Evolutionary conservation across 352 stramenopile genomes (phyloP).

Genomic region (Phytophthora melonis): DNA sequence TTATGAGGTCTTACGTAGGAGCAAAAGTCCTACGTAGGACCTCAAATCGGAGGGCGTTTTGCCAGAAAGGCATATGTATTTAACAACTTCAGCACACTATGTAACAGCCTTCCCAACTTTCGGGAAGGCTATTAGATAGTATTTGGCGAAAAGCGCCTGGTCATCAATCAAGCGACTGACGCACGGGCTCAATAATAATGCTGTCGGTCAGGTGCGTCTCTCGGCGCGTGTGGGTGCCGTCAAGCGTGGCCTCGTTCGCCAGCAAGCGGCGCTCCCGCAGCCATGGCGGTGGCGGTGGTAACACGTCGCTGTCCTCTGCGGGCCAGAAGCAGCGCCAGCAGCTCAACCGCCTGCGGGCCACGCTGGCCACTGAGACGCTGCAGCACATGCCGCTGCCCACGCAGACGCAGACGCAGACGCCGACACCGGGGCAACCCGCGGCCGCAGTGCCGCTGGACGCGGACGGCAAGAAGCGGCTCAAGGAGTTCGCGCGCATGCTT

Average conservation of each 20-base stretch:
- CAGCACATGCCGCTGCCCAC: constrained; percentile 15
- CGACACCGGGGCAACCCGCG: not conserved
- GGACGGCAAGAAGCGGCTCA: constrained; percentile 19
- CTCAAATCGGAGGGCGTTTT: too few relatives aligned
- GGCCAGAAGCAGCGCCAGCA: constrained; percentile 58
- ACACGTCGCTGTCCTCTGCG: constrained; percentile 27
- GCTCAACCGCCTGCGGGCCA: constrained; percentile 47
- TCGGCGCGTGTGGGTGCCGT: not conserved
- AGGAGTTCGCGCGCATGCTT: constrained; percentile 66
- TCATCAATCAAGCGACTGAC: too few relatives aligned
- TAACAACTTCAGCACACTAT: too few relatives aligned
- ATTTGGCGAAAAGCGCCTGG: too few relatives aligned
- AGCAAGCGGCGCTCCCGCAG: constrained; percentile 47
- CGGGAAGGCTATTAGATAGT: too few relatives aligned
- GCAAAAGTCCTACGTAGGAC: too few relatives aligned
- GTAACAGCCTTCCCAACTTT: too few relatives aligned
- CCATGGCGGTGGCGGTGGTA: not conserved
- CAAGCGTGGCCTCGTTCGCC: constrained; percentile 37
- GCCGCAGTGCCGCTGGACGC: not conserved
- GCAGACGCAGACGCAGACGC: not conserved
- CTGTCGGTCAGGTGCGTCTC: not conserved
- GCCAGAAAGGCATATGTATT: too few relatives aligned
- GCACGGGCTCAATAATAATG: not conserved
- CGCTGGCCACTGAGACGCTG: constrained; percentile 40
- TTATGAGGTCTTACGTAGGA: too few relatives aligned